These are phyloP conservation scores for Trichoderma asperelloides DNA, from an alignment of 495 filamentous ascomycete genomes.

Conservation along the genomic window DNA sequence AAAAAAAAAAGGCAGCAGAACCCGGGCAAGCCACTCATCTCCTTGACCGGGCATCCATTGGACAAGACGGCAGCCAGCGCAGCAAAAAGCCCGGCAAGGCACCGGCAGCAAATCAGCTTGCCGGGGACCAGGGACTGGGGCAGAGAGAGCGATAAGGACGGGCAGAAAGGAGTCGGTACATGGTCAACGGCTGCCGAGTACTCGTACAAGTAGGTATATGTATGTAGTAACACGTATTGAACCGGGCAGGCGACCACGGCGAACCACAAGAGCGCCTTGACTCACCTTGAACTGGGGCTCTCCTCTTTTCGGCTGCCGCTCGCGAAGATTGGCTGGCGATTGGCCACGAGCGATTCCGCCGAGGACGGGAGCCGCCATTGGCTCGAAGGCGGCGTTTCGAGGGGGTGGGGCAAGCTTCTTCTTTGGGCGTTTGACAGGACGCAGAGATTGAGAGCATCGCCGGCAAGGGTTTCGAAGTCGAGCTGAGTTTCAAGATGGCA, in stretches of 20 bases:
- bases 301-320: not conserved
- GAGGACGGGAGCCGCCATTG: not conserved
- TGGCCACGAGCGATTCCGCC: not conserved
- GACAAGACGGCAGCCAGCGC: not conserved
- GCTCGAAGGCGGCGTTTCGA: not conserved
- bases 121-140: not conserved
- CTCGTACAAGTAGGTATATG: no score
- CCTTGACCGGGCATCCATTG: not conserved
- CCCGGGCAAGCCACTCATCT: not conserved
- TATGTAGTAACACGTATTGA: no score
- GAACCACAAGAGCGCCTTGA: not conserved
- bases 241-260: no score
- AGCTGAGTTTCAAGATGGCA: slow-evolving; percentile 4
- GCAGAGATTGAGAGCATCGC: not conserved
- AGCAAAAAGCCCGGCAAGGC: not conserved
- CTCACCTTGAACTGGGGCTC: not conserved
- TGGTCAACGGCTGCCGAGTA: no score
- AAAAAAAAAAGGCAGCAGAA: no score
- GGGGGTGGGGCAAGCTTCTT: not conserved
- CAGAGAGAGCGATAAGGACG: not conserved
- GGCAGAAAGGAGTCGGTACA: no score
- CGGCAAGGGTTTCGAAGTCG: not conserved
- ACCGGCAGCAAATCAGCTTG: not conserved
- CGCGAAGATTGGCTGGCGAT: not conserved
- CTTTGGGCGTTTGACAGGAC: not conserved